Evolutionary conservation across 2,329 filamentous ascomycete species (phyloP), one percentile per base, ranked within the genome.

Genomic region (Aspergillus unguis): DNA sequence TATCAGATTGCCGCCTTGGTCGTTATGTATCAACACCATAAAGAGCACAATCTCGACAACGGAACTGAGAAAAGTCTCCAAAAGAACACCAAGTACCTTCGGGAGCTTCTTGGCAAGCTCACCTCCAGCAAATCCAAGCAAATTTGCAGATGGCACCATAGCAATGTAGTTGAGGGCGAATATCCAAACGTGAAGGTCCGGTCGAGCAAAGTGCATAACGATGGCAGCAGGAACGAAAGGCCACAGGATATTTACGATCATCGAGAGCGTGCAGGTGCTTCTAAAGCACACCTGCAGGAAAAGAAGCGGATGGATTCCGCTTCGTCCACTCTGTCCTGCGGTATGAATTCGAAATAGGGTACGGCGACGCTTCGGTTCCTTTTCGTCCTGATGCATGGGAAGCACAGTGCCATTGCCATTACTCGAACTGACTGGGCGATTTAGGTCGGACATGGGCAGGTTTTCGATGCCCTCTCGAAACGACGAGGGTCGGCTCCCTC

Each of bases 1-100:
- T 54, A 86, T 72, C 29, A 72, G 56, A 38, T 70, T 65, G n/a
- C 73, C 73, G 8, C 68, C 62, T 23, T 70, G 64, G 31, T 85
- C 68, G 76, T 74, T 79, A 55, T 74, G 72, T 43, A 94, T 77
- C 41, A 95, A 74, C 2, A 92, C 81, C 76, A 92, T 86, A 71
- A 95, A 94, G 29, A 95, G 75, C 43, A 95, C 82, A 52, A 95
- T 86, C 66, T 95, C 90, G 48, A 94, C 88, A 7, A 91, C 73
- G 0, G 87, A 88, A 2, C 87, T 88, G 47, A 91, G 70, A 0
- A 77, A 77, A 1, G 77, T 81, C 61, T 83, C 80, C 7, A 81
- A 56, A 40, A 77, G 53, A 6, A 72, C 63, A 25, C 71, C 70
- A 44, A 85, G 71, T 17, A 49, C 47, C 38, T 88, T 88, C 31